Conservation (phyloP, 1,284 basidiomycete species). For the Rhodotorula glutinis region DNA sequence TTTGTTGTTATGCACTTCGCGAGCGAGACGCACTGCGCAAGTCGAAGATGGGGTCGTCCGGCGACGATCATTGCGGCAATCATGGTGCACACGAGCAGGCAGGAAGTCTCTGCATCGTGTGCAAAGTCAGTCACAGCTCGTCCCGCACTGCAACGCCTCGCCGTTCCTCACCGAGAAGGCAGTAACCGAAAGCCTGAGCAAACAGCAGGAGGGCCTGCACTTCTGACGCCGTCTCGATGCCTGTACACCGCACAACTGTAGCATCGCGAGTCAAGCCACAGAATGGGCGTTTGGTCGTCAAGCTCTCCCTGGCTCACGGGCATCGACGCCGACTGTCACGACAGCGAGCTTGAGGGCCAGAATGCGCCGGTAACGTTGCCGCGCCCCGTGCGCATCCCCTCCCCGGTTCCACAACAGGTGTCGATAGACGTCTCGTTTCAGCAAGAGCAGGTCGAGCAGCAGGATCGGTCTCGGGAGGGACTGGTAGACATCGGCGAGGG, state of each 20-base stretch:
- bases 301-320: constrained; percentile 19
- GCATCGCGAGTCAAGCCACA: too few relatives aligned
- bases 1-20: too few relatives aligned
- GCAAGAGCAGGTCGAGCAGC: constrained; percentile 33
- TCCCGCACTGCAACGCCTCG: neutral
- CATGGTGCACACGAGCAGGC: constrained; percentile 4
- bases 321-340: constrained; percentile 16
- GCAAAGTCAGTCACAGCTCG: neutral
- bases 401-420: constrained; percentile 33
- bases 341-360: constrained; percentile 9
- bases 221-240: neutral
- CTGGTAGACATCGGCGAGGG: constrained; percentile 17
- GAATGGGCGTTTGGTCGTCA: too few relatives aligned
- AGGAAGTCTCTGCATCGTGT: constrained; percentile 9
- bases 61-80: too few relatives aligned
- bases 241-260: constrained; percentile 32
- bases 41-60: too few relatives aligned
- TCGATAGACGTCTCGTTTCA: constrained; percentile 24
- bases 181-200: constrained; percentile 9
- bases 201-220: constrained; percentile 4
- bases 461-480: constrained; percentile 13
- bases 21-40: too few relatives aligned
- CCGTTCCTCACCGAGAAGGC: constrained; percentile 14
- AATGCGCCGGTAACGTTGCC: neutral
- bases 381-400: neutral